Base-by-base conservation (phyloP, 2,329 filamentous ascomycete species). In the Beauveria australis region DNA sequence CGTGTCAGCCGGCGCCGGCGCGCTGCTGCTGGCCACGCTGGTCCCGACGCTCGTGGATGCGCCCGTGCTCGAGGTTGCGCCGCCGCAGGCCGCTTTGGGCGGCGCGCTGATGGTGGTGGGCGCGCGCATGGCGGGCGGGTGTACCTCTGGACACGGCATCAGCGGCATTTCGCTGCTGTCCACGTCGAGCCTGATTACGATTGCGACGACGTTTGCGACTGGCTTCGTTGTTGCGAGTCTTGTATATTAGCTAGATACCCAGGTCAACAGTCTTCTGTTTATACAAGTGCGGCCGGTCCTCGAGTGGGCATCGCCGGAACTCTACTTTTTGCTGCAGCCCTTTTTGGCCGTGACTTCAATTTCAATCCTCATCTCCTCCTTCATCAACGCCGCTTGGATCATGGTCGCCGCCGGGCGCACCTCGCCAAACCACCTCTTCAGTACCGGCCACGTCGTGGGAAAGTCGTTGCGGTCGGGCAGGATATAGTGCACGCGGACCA, bases 131-230 rank as follows among this genome's bases (percentile, higher is more conserved):
- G 86, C 82, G 0, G 85, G 85, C 1, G 87, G 87, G 0, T 89
- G 87, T 64, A 87, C 86, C 0, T 86, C 83, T 5, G 86, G 87
- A 0, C 87, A 89, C 68, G 87, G 87, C 0, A 84, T 89, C 64
- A 87, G 82, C 62, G 87, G 87, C 0, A 78, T 89, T 67, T 81
- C 82, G n/a, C 74, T 85, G 62, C 73, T 89, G 55, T 85, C 81
- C 0, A 72, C 81, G 4, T 81, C 85, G 10, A 89, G 86, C 67
- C 76, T 88, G 60, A 70, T 89, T 14, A 86, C 83, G 0, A 83
- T 88, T 26, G 79, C 71, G 3, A 74, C 78, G 5, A 80, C 84
- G 65, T 88, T 89, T 74, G 78, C 68, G 0, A 77, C 77, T 0
- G 85, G 83, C 3, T 40, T 55, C 67, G 53, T 69, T 12, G 57